Percentiles rank a stretch among this genome's conserved stretches.
These are phyloP conservation scores for Pseudodiploospora longispora DNA, from an alignment of 2,329 filamentous ascomycete species.

Conservation along the genomic window DNA sequence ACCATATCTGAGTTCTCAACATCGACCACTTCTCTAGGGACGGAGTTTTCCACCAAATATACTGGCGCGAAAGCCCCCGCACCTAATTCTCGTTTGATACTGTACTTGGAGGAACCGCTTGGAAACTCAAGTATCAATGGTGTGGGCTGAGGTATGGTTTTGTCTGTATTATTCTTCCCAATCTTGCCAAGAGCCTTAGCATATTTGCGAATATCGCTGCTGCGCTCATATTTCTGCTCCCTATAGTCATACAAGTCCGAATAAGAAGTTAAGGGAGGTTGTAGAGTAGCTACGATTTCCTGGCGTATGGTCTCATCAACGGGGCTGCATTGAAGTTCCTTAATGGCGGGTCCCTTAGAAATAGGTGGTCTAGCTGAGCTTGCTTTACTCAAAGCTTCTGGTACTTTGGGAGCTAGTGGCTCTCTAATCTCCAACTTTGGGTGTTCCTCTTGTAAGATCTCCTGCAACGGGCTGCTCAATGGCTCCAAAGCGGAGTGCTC, in stretches of 20 bases:
- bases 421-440: conserved; percentile 42
- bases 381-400: conserved; percentile 24
- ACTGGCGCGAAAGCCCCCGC: conserved; percentile 93
- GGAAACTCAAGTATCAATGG: conserved; percentile 62
- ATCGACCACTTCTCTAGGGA: conserved; percentile 37
- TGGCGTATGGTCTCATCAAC: conserved; percentile 68
- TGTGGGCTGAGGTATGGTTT: conserved; percentile 47
- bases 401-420: conserved; percentile 37
- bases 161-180: conserved; percentile 51
- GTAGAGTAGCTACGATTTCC: conserved; percentile 65
- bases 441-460: conserved; percentile 47
- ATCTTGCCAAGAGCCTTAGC: conserved; percentile 58
- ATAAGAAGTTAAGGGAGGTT: conserved; percentile 67
- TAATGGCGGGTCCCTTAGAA: conserved; percentile 65
- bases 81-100: conserved; percentile 75
- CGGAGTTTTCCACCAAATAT: conserved; percentile 76
- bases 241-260: conserved; percentile 72
- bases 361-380: conserved; percentile 31
- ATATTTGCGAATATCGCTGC: conserved; percentile 72
- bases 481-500: conserved; percentile 28
- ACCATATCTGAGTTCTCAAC: conserved; percentile 36
- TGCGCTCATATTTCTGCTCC: conserved; percentile 54
- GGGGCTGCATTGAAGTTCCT: conserved; percentile 80
- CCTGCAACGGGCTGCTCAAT: conserved; percentile 65
- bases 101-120: conserved; percentile 59